Conservation (phyloP, 352 stramenopile genomes). For the Paralagenidium karlingii region DNA sequence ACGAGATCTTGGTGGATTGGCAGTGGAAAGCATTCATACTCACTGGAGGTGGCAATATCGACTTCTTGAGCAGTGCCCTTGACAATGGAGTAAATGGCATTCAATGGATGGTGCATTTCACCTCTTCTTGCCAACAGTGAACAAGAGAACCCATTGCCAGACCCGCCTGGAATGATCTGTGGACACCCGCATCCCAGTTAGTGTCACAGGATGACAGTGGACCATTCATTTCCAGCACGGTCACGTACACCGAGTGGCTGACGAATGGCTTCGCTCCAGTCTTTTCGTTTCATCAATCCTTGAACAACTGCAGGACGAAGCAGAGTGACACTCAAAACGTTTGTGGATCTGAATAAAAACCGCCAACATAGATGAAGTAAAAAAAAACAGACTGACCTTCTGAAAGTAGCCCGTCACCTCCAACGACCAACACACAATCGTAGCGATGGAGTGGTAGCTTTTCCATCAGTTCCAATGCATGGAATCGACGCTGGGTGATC, state of each 20-base stretch:
- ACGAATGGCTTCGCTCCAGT: conserved; percentile 40
- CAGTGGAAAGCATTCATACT: conserved; percentile 21
- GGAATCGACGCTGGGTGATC: conserved; percentile 29
- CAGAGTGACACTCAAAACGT: too few relatives aligned
- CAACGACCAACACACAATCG: conserved; percentile 51
- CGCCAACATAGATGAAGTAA: too few relatives aligned
- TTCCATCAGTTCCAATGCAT: conserved; percentile 38
- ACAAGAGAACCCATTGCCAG: conserved; percentile 50
- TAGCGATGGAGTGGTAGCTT: conserved; percentile 30
- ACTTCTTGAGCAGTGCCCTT: conserved; percentile 54
- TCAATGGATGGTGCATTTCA: conserved; percentile 34
- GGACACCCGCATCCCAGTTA: too few relatives aligned
- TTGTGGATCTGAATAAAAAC: too few relatives aligned
- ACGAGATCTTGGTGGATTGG: conserved; percentile 49
- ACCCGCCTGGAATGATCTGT: conserved; percentile 33
- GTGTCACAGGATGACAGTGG: too few relatives aligned
- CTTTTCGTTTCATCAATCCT: conserved; percentile 46
- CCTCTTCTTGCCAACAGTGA: conserved; percentile 35
- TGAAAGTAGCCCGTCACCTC: conserved; percentile 50
- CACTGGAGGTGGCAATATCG: conserved; percentile 55
- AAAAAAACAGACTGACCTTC: too few relatives aligned
- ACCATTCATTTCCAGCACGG: conserved; percentile 56
- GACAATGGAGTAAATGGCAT: conserved; percentile 44
- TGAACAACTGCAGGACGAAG: too few relatives aligned
- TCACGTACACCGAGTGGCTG: conserved; percentile 7